phyloP scores from a whole-genome alignment of 768 basidiomycete genomes.

The Mrakia hoshinonis region DNA sequence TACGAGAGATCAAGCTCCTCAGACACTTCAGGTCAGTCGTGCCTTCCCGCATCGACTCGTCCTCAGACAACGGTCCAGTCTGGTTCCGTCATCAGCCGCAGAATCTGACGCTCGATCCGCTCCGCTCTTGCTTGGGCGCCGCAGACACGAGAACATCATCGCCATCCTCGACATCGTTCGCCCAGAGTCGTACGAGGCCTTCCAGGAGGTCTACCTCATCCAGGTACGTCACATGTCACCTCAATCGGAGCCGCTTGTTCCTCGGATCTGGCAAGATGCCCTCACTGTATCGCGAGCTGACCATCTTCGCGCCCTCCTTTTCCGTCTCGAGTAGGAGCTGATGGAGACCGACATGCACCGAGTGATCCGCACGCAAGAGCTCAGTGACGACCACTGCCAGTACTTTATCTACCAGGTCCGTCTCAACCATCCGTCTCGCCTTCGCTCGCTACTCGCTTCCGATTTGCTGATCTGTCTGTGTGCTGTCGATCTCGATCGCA shows the following conservation, averaged over 20 bases:
- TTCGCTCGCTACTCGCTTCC: too few species aligned
- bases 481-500: too few species aligned
- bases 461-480: too few species aligned
- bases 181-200: slow-evolving; percentile 63
- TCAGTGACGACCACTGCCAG: slow-evolving; percentile 91
- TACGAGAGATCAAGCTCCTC: slow-evolving; percentile 85
- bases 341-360: slow-evolving; percentile 93
- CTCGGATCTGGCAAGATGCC: too few species aligned
- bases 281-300: too few species aligned
- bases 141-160: slow-evolving; percentile 77
- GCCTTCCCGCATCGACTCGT: neutral
- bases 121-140: neutral
- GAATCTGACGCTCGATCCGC: neutral
- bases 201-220: slow-evolving; percentile 65
- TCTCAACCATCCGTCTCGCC: too few species aligned
- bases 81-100: neutral
- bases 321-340: slow-evolving; percentile 45
- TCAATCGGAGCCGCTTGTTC: too few species aligned
- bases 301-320: neutral
- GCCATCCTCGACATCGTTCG: slow-evolving; percentile 87
- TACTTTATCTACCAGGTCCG: slow-evolving; percentile 77
- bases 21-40: slow-evolving; percentile 49
- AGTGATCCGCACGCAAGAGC: slow-evolving; percentile 86
- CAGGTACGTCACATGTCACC: neutral
- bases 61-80: slow-evolving; percentile 7